Percentiles rank a stretch among this genome's conserved stretches.
phyloP scores from a whole-genome alignment of 371 early-diverging fungal genomes.

The Circinella minor region DNA sequence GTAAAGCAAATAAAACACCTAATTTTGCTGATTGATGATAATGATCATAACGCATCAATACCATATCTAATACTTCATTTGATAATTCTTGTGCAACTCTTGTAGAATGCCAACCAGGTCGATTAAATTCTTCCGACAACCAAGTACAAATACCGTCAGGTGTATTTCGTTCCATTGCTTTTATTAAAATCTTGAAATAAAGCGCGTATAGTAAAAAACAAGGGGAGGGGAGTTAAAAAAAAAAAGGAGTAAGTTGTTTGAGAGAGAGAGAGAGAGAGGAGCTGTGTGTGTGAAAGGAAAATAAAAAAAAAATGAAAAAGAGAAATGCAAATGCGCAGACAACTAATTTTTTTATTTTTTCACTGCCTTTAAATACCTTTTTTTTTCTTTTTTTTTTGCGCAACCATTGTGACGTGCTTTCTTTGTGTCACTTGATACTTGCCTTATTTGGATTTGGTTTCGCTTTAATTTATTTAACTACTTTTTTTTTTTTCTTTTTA shows the following conservation, averaged over 20 bases:
- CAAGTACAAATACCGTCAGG: slow-evolving; percentile 33
- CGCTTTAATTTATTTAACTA: too few relatives aligned
- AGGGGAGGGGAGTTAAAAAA: slow-evolving; percentile 11
- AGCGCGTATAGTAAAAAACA: not conserved
- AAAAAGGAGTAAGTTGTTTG: not conserved
- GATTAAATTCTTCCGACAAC: slow-evolving; percentile 29
- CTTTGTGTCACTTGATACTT: not conserved
- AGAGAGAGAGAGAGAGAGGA: not conserved
- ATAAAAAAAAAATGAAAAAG: not conserved
- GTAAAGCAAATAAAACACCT: slow-evolving; percentile 23
- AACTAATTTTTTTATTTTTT: slow-evolving; percentile 9
- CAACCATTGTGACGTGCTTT: not conserved
- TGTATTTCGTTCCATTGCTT: slow-evolving; percentile 15
- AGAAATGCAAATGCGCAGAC: slow-evolving; percentile 4
- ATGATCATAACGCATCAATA: slow-evolving; percentile 21
- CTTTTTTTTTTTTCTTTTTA: too few relatives aligned
- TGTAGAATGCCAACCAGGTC: slow-evolving; percentile 36
- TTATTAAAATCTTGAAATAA: not conserved
- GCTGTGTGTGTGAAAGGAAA: not conserved
- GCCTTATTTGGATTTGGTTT: too few relatives aligned
- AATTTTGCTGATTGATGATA: slow-evolving; percentile 26
- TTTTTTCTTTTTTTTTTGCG: slow-evolving; percentile 6
- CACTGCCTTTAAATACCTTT: slow-evolving; percentile 5
- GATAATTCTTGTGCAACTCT: slow-evolving; percentile 36
- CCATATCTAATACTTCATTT: slow-evolving; percentile 33